Percentiles rank a stretch among this genome's conserved stretches.
Evolutionary conservation across 2,329 filamentous ascomycete genomes (phyloP).

Genomic region (Penicillium sp.): DNA sequence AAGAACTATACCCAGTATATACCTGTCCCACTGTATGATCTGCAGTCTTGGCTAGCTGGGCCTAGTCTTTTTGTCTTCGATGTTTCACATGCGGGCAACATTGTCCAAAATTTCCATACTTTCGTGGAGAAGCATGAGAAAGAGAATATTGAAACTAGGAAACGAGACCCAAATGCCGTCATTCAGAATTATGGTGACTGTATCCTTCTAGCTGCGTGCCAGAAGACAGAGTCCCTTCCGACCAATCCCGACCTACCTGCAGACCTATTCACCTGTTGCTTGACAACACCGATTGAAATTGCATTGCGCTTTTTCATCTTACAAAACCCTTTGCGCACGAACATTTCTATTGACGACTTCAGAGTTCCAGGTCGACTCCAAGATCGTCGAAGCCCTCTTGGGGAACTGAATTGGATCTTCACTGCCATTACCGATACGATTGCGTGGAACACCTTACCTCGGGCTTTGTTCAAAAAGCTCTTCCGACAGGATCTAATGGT

Average conservation of each 20-base stretch:
- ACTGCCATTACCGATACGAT: slow-evolving; percentile 98
- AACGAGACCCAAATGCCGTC: slow-evolving; percentile 62
- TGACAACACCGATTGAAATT: slow-evolving; percentile 96
- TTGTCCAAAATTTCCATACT: slow-evolving; percentile 85
- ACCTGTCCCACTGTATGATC: slow-evolving; percentile 84
- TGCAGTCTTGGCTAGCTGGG: slow-evolving; percentile 90
- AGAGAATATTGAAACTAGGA: slow-evolving; percentile 68
- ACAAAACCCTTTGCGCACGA: slow-evolving; percentile 66
- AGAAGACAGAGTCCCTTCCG: slow-evolving; percentile 80
- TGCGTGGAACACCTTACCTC: slow-evolving; percentile 88
- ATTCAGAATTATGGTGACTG: slow-evolving; percentile 65
- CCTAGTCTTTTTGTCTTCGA: slow-evolving; percentile 97
- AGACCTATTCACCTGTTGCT: slow-evolving; percentile 88
- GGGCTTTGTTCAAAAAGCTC: slow-evolving; percentile 87
- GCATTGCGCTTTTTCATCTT: slow-evolving; percentile 92
- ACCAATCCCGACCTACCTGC: slow-evolving; percentile 89
- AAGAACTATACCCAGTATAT: slow-evolving; percentile 99
- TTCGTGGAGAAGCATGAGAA: slow-evolving; percentile 92
- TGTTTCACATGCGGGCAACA: slow-evolving; percentile 91
- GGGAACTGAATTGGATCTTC: slow-evolving; percentile 98
- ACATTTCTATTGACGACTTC: slow-evolving; percentile 69
- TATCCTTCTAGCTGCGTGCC: slow-evolving; percentile 87
- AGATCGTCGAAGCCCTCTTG: slow-evolving; percentile 83
- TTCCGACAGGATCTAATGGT: slow-evolving; percentile 98
- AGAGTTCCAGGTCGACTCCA: slow-evolving; percentile 85